These are phyloP conservation scores for Kodamaea ohmeri DNA, from an alignment of 1,139 yeast species.

Conservation along the genomic window DNA sequence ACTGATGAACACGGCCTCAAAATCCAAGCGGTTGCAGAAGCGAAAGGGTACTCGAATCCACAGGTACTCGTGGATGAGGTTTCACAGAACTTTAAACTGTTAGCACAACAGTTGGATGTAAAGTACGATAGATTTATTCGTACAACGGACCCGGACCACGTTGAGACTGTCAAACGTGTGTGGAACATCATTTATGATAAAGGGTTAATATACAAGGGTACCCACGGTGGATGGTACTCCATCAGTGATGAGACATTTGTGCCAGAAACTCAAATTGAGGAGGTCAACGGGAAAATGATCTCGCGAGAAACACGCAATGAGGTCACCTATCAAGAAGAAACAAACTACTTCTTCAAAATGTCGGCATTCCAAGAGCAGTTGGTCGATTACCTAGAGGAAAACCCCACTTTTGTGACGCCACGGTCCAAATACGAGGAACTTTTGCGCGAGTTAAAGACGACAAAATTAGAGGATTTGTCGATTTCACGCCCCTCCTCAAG, in stretches of 20 bases:
- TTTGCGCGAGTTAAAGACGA: conserved; percentile 53
- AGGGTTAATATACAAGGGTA: conserved; percentile 76
- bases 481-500: conserved; percentile 80
- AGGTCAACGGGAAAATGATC: conserved; percentile 42
- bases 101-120: conserved; percentile 59
- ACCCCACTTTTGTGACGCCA: conserved; percentile 68
- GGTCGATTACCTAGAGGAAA: conserved; percentile 43
- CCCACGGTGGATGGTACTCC: conserved; percentile 93
- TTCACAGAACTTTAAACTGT: conserved; percentile 56
- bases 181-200: conserved; percentile 63
- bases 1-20: conserved; percentile 97
- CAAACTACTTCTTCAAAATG: conserved; percentile 80
- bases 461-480: conserved; percentile 62
- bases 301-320: conserved; percentile 76
- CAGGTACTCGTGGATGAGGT: conserved; percentile 70
- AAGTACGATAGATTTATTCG: conserved; percentile 76
- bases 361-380: conserved; percentile 57
- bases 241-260: conserved; percentile 93
- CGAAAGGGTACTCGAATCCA: conserved; percentile 47
- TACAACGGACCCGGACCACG: conserved; percentile 85
- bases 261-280: conserved; percentile 73
- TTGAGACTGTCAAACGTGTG: conserved; percentile 57
- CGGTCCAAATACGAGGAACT: conserved; percentile 52
- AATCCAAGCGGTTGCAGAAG: conserved; percentile 71
- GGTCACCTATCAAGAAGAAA: conserved; percentile 75